Base-by-base conservation (phyloP, 306 rosid species). In the Crataegus laevigata region DNA sequence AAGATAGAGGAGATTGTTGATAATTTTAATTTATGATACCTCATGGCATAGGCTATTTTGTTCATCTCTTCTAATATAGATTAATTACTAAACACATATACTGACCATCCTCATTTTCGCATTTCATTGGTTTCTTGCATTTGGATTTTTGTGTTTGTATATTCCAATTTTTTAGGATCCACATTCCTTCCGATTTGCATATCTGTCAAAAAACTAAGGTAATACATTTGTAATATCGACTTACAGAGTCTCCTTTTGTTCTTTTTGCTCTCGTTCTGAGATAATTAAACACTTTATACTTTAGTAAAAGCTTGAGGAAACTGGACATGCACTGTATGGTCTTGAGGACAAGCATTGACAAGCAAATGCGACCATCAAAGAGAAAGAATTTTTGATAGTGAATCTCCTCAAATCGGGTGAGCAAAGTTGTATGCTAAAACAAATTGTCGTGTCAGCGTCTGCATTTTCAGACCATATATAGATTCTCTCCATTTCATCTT, bases 141-240 rank as follows among this genome's bases (percentile, higher is more conserved):
- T 38, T 38, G 42, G 11, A 38, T 38, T 8, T 38, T 38, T 38
- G 3, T 38, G 11, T 38, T 38, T 8, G 42, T 38, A 38, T 38
- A 38, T 38, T 38, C 42, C 42, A 38, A 38, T 38, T 38, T 38
- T 38, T 38, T 38, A 38, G 43, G 12, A 38, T 38, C 3, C 43
- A 38, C 43, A 38, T 8, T 38, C 12, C 43, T 38, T 38, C 1
- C 1, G 43, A 38, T 38, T 38, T 38, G 43, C 43, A 2, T 2
- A n/a, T n/a, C n/a, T n/a, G n/a, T n/a, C n/a, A 89, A 66, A 88
- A 79, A 82, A 90, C 96, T 68, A 97, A 90, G 98, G 99, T 92
- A 54, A 38, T 62, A 50, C 17, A 75, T 65, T 21, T 51, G 64
- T 11, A 11, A 30, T 30, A 77, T 78, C 6, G 3, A 50, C 15